Percentiles rank a stretch among this genome's conserved stretches.
Evolutionary conservation across 2,329 filamentous ascomycete species (phyloP).

Genomic region (Dothistroma pini): DNA sequence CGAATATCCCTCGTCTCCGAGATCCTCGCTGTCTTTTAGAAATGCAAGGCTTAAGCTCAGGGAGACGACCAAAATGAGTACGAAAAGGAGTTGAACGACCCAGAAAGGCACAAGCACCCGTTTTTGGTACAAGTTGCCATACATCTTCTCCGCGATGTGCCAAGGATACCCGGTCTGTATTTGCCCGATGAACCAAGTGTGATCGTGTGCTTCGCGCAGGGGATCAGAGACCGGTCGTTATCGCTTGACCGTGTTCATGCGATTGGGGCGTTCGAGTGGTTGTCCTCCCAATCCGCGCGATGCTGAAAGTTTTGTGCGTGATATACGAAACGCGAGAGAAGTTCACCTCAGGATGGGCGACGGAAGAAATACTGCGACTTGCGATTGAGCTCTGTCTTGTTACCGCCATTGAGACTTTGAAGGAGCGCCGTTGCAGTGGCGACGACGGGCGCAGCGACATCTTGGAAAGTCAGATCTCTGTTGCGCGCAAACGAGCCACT

Average conservation of each 20-base stretch:
- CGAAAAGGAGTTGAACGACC: slow-evolving; percentile 22
- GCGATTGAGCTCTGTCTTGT: background rate
- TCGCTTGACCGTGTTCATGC: background rate
- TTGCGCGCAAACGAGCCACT: background rate
- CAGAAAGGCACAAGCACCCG: slow-evolving; percentile 31
- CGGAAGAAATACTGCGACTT: background rate
- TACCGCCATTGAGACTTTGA: background rate
- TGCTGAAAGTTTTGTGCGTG: background rate
- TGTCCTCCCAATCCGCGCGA: background rate
- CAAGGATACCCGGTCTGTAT: background rate
- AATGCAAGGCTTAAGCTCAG: slow-evolving; percentile 4
- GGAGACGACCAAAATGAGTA: slow-evolving; percentile 17
- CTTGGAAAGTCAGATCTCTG: background rate
- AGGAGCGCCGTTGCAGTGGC: background rate
- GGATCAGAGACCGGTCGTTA: background rate
- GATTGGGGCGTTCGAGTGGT: background rate
- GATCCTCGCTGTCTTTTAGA: slow-evolving; percentile 6
- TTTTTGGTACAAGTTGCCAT: slow-evolving; percentile 29
- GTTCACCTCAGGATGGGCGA: background rate
- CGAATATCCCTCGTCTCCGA: background rate
- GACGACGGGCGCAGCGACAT: background rate
- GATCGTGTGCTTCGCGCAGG: background rate
- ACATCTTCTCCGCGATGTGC: slow-evolving; percentile 13
- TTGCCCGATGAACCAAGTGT: background rate
- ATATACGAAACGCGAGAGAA: background rate